A percentile compares a stretch with the other conserved stretches of the same genome.
Conservation (phyloP, 805 yeast species). For the Wickerhamiella brachini region DNA sequence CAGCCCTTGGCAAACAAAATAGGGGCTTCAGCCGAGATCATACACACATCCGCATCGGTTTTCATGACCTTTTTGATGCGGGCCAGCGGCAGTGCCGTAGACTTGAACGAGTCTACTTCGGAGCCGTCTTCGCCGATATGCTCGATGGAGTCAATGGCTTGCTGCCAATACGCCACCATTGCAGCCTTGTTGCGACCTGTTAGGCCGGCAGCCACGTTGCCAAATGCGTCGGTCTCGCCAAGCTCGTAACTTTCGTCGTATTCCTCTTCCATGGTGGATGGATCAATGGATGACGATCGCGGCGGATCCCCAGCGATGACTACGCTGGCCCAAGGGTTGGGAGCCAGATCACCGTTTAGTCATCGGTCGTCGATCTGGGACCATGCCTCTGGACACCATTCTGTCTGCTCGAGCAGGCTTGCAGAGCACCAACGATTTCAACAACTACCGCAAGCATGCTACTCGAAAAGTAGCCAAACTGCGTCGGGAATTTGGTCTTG, state of each 20-base stretch:
- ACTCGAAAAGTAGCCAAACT: slow-evolving; percentile 47
- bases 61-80: slow-evolving; percentile 96
- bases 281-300: no score
- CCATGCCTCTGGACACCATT: neutral
- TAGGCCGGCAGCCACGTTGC: slow-evolving; percentile 87
- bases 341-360: neutral
- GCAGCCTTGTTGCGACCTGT: slow-evolving; percentile 67
- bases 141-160: slow-evolving; percentile 80
- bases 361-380: no score
- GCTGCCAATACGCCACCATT: slow-evolving; percentile 98
- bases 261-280: slow-evolving; percentile 1
- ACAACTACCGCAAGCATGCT: slow-evolving; percentile 49
- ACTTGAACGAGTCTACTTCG: slow-evolving; percentile 81
- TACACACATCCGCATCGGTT: slow-evolving; percentile 90
- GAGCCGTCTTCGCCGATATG: slow-evolving; percentile 29
- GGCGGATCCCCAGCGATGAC: no score
- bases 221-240: slow-evolving; percentile 46
- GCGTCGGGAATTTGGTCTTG: slow-evolving; percentile 50
- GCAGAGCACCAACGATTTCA: slow-evolving; percentile 53
- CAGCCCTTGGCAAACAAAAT: slow-evolving; percentile 95
- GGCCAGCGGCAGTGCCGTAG: slow-evolving; percentile 89
- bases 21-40: slow-evolving; percentile 98
- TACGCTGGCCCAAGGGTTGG: no score
- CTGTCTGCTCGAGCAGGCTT: slow-evolving; percentile 24
- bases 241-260: slow-evolving; percentile 10